These are phyloP conservation scores for Bullera alba DNA, from an alignment of 768 basidiomycete genomes.

Conservation along the genomic window DNA sequence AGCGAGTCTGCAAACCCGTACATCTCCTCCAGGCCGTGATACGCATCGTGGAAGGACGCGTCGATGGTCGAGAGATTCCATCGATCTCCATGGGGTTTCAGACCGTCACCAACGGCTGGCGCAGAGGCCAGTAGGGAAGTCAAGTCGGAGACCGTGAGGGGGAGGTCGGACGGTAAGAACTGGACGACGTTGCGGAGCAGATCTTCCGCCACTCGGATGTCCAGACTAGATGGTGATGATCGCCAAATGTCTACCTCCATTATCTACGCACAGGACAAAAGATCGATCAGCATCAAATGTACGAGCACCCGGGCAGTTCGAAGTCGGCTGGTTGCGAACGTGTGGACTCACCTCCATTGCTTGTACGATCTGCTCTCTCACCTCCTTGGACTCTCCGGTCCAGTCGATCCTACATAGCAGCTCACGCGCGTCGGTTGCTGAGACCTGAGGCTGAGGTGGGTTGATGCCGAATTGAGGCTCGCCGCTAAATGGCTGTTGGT, in stretches of 20 bases:
- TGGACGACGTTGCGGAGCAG: slow-evolving; percentile 1
- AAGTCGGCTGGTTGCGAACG: neutral
- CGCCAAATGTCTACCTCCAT: slow-evolving; percentile 43
- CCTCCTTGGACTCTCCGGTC: neutral
- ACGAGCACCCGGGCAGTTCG: too few relatives aligned
- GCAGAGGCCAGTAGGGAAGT: slow-evolving; percentile 28
- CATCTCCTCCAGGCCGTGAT: slow-evolving; percentile 34
- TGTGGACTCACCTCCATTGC: slow-evolving; percentile 24
- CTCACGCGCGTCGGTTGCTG: too few relatives aligned
- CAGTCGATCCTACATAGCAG: slow-evolving; percentile 32
- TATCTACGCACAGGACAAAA: slow-evolving; percentile 4
- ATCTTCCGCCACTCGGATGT: slow-evolving; percentile 21
- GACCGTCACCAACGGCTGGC: neutral
- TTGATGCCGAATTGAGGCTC: too few relatives aligned
- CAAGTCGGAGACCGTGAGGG: slow-evolving; percentile 16
- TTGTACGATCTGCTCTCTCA: slow-evolving; percentile 4
- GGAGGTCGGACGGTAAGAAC: slow-evolving; percentile 6
- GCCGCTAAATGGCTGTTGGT: too few relatives aligned
- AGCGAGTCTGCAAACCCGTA: slow-evolving; percentile 33
- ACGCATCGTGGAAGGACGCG: slow-evolving; percentile 39
- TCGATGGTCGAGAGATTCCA: slow-evolving; percentile 27
- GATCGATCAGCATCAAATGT: neutral
- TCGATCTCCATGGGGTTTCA: neutral
- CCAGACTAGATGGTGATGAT: slow-evolving; percentile 21
- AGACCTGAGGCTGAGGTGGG: too few relatives aligned